Conservation (phyloP, 495 filamentous ascomycete genomes). For the Hyaloscypha bicolor region DNA sequence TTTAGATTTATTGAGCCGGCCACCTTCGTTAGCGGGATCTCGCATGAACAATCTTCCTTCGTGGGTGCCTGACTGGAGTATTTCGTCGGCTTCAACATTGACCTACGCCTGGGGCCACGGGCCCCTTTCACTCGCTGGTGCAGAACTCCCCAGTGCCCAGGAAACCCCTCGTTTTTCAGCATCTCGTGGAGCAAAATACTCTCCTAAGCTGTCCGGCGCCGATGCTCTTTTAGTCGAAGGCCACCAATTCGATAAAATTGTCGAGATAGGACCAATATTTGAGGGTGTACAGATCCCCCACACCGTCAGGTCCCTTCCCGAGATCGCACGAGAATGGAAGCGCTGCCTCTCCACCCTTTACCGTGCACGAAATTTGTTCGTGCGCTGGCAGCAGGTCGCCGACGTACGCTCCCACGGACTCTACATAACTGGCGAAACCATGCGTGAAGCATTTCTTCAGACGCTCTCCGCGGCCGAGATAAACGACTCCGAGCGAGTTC, state of each 20-base stretch:
- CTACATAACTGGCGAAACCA: slow-evolving; percentile 4
- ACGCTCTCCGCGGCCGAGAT: slow-evolving; percentile 16
- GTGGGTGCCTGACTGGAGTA: slow-evolving; percentile 35
- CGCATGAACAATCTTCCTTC: slow-evolving; percentile 22
- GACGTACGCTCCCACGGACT: neutral
- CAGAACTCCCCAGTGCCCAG: neutral
- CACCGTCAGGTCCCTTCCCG: neutral
- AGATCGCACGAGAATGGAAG: slow-evolving; percentile 13
- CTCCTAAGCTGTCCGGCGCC: slow-evolving; percentile 17
- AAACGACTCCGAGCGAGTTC: neutral
- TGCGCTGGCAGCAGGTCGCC: slow-evolving; percentile 7
- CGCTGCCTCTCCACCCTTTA: slow-evolving; percentile 4
- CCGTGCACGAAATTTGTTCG: slow-evolving; percentile 9
- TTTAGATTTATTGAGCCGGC: slow-evolving; percentile 28
- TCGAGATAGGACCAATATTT: slow-evolving; percentile 12
- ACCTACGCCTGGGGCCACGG: slow-evolving; percentile 30
- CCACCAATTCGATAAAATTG: slow-evolving; percentile 29
- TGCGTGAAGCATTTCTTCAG: slow-evolving; percentile 15
- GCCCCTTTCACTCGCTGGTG: slow-evolving; percentile 24
- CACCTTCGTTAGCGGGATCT: neutral
- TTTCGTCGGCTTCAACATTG: slow-evolving; percentile 24
- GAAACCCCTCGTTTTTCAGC: neutral
- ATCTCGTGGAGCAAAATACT: slow-evolving; percentile 10
- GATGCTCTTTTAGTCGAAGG: slow-evolving; percentile 17
- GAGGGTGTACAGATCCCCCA: slow-evolving; percentile 15